phyloP scores from a whole-genome alignment of 2,329 filamentous ascomycete genomes.

The Alternaria ethzedia region DNA sequence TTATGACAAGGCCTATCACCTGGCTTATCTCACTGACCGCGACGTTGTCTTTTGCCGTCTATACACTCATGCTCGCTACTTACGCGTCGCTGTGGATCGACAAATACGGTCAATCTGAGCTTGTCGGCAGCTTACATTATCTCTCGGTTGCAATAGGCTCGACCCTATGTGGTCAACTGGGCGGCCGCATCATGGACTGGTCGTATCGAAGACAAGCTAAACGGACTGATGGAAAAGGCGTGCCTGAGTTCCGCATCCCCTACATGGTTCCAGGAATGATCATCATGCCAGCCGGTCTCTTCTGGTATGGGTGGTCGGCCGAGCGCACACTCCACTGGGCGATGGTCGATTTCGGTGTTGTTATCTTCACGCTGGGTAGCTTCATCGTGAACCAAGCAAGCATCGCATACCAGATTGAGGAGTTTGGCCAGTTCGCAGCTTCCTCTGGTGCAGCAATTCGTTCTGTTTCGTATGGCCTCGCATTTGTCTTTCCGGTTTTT shows the following conservation, averaged over 20 bases:
- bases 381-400: neutral
- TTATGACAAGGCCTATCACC: neutral
- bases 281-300: slow-evolving; percentile 39
- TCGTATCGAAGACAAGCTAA: neutral
- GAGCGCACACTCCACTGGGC: slow-evolving; percentile 60
- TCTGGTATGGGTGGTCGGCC: slow-evolving; percentile 61
- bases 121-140: slow-evolving; percentile 27
- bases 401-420: slow-evolving; percentile 38
- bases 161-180: slow-evolving; percentile 48
- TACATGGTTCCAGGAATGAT: slow-evolving; percentile 20
- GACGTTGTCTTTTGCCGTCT: neutral
- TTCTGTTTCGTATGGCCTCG: slow-evolving; percentile 21
- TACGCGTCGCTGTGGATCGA: slow-evolving; percentile 31
- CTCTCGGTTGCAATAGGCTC: slow-evolving; percentile 66
- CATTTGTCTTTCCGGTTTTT: slow-evolving; percentile 45
- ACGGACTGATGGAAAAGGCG: slow-evolving; percentile 6
- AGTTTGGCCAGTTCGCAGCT: slow-evolving; percentile 14
- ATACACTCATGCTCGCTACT: slow-evolving; percentile 26
- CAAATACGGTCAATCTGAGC: slow-evolving; percentile 19
- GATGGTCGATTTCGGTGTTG: slow-evolving; percentile 58
- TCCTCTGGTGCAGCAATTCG: neutral
- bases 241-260: slow-evolving; percentile 1
- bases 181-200: slow-evolving; percentile 48
- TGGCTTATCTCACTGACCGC: neutral
- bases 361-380: slow-evolving; percentile 41